phyloP scores from a whole-genome alignment of 2,329 filamentous ascomycete genomes.

The Diaporthe destruens region DNA sequence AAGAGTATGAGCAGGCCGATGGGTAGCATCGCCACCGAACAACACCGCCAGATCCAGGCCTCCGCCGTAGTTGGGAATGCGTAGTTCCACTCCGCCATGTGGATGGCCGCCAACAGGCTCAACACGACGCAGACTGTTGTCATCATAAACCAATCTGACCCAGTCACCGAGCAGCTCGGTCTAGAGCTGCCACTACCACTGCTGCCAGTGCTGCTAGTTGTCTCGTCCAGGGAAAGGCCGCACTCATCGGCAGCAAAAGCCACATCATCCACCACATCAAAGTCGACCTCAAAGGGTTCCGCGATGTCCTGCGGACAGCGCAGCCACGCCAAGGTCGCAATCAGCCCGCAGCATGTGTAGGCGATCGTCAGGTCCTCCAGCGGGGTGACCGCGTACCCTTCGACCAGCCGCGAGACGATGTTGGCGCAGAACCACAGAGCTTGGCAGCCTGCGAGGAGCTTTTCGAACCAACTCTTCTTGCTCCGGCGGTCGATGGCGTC shows the following conservation, averaged over 20 bases:
- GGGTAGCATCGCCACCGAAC: conserved; percentile 1
- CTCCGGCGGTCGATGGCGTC: not conserved
- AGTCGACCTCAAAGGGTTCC: conserved; percentile 5
- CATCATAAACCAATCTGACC: not conserved
- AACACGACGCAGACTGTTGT: conserved; percentile 2
- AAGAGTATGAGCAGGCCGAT: conserved; percentile 2
- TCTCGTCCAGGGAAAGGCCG: not conserved
- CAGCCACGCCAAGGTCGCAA: not conserved
- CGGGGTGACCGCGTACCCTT: not conserved
- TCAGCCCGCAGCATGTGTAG: not conserved
- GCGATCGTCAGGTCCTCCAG: conserved; percentile 9
- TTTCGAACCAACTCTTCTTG: conserved; percentile 24
- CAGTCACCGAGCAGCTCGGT: not conserved
- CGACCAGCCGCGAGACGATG: not conserved
- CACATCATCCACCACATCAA: not conserved
- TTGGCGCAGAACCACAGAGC: conserved; percentile 27
- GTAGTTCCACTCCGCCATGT: conserved; percentile 6
- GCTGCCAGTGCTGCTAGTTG: not conserved
- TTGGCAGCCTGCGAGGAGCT: not conserved
- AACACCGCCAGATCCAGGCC: not conserved
- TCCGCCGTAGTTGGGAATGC: not conserved
- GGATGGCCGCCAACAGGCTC: not conserved
- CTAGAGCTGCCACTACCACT: not conserved
- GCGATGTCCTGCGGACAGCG: conserved; percentile 9
- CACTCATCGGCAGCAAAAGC: not conserved